phyloP scores from a whole-genome alignment of 2,329 filamentous ascomycete species.

The Stagonosporopsis vannaccii region DNA sequence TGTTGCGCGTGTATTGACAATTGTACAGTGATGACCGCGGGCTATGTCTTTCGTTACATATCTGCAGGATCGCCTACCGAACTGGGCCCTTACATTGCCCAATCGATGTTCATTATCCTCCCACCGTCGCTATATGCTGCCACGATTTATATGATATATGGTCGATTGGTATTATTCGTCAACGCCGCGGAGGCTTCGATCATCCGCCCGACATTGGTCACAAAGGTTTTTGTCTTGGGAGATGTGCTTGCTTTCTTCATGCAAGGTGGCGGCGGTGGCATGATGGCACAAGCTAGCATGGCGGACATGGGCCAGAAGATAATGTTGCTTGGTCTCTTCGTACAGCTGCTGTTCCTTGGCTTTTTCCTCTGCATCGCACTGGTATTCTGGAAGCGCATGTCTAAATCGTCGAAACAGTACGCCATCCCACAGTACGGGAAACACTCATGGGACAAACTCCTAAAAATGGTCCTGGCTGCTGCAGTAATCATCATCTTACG shows the following conservation, averaged over 20 bases:
- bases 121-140: constrained; percentile 55
- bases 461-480: constrained; percentile 54
- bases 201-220: constrained; percentile 55
- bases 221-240: constrained; percentile 62
- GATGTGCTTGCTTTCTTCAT: constrained; percentile 61
- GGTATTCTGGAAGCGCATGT: constrained; percentile 34
- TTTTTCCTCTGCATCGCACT: constrained; percentile 33
- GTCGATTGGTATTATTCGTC: constrained; percentile 49
- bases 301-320: constrained; percentile 28
- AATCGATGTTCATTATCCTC: constrained; percentile 51
- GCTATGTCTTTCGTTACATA: constrained; percentile 28
- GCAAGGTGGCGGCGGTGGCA: constrained; percentile 50
- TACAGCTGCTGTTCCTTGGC: constrained; percentile 35
- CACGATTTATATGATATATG: constrained; percentile 55
- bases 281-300: constrained; percentile 30
- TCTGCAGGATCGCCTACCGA: constrained; percentile 23
- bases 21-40: constrained; percentile 30
- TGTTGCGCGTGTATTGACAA: not conserved
- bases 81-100: constrained; percentile 44
- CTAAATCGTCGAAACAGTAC: constrained; percentile 17
- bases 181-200: constrained; percentile 52
- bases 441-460: constrained; percentile 46
- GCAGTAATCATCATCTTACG: constrained; percentile 58
- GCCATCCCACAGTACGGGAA: constrained; percentile 38
- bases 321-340: constrained; percentile 33